These are phyloP conservation scores for Macrolepiota albuminosa DNA, from an alignment of 768 basidiomycete genomes.

Conservation along the genomic window DNA sequence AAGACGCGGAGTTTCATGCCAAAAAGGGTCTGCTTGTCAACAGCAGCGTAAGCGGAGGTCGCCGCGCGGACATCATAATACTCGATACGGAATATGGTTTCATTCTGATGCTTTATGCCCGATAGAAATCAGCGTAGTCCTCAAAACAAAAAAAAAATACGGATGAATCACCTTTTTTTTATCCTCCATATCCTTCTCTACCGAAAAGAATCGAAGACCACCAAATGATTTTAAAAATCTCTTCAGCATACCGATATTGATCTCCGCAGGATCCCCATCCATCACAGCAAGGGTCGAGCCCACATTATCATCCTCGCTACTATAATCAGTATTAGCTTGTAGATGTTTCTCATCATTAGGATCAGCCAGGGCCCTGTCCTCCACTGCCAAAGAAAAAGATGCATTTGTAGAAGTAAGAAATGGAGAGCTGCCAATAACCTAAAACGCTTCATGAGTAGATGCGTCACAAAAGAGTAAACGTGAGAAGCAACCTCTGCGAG, in stretches of 20 bases:
- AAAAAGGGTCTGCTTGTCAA: constrained; percentile 46
- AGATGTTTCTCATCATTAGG: constrained; percentile 8
- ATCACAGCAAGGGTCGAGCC: constrained; percentile 2
- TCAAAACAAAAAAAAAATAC: not conserved
- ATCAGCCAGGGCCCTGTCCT: constrained; percentile 18
- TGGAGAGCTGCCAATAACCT: constrained; percentile 53
- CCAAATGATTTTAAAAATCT: constrained; percentile 32
- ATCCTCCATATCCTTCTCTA: constrained; percentile 16
- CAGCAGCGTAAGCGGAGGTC: constrained; percentile 40
- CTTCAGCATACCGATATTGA: constrained; percentile 25
- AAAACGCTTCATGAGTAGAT: constrained; percentile 8
- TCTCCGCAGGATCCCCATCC: constrained; percentile 1
- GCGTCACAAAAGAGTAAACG: constrained; percentile 4
- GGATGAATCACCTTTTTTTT: constrained; percentile 18
- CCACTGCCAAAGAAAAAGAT: constrained; percentile 45
- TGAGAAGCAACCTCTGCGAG: constrained; percentile 35
- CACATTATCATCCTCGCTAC: constrained; percentile 6
- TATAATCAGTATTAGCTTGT: constrained; percentile 5
- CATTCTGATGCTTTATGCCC: constrained; percentile 2
- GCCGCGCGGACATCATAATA: constrained; percentile 66
- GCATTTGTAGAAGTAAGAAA: constrained; percentile 51
- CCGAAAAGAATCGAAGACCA: constrained; percentile 24
- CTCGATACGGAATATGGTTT: constrained; percentile 50
- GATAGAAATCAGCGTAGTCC: not conserved
- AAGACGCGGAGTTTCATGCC: constrained; percentile 47